These are phyloP conservation scores for Candida argentea DNA, from an alignment of 805 yeast genomes.

Conservation along the genomic window DNA sequence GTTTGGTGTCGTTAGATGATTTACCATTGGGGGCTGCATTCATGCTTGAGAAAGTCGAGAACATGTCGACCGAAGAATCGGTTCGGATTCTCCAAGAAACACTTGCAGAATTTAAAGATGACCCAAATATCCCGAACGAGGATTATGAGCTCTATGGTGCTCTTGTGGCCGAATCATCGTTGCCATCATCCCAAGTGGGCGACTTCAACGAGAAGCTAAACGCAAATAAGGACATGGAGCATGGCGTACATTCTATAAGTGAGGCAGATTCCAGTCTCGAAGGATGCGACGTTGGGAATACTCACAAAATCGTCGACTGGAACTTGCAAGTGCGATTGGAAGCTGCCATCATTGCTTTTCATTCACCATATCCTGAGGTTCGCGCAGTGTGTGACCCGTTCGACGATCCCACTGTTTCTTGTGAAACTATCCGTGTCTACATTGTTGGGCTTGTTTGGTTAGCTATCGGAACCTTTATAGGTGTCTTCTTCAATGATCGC, in stretches of 20 bases:
- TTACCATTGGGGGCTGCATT: slow-evolving; percentile 24
- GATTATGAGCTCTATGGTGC: slow-evolving; percentile 23
- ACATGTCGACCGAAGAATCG: slow-evolving; percentile 27
- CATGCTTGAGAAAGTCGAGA: slow-evolving; percentile 30
- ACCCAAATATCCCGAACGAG: slow-evolving; percentile 34
- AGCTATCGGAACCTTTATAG: slow-evolving; percentile 42
- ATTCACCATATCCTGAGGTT: slow-evolving; percentile 58
- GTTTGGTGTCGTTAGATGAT: slow-evolving; percentile 16
- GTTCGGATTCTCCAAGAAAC: slow-evolving; percentile 28
- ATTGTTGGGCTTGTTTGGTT: slow-evolving; percentile 42
- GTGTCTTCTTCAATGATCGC: slow-evolving; percentile 49
- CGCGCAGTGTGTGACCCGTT: slow-evolving; percentile 52
- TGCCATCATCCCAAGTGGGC: no score
- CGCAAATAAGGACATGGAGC: no score
- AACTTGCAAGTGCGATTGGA: slow-evolving; percentile 26
- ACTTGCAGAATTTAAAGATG: slow-evolving; percentile 32
- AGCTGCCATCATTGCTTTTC: slow-evolving; percentile 32
- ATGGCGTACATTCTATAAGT: no score
- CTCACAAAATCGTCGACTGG: no score
- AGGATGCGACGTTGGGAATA: no score
- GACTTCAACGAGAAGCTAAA: no score
- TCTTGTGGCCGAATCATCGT: slow-evolving; percentile 6
- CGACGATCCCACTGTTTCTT: slow-evolving; percentile 41
- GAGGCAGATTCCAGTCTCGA: no score
- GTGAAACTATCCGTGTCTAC: slow-evolving; percentile 49